A percentile compares a stretch with the other conserved stretches of the same genome.
Evolutionary conservation across 352 stramenopile genomes (phyloP).

Genomic region (Globisporangium rhizosaccharum): DNA sequence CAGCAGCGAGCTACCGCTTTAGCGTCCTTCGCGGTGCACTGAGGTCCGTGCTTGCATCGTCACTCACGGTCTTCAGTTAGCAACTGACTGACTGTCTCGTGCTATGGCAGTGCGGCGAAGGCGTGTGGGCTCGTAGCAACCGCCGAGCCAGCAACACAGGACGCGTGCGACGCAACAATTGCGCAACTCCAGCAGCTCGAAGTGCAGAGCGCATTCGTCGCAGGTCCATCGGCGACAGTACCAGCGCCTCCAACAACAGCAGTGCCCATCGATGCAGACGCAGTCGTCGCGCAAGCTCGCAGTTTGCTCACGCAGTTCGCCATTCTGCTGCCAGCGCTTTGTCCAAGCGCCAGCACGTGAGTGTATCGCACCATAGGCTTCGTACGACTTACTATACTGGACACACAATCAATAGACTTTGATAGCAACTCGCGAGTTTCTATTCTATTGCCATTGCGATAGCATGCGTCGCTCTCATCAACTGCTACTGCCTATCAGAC

Average conservation of each 20-base stretch:
- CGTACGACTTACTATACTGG: neutral
- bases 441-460: neutral
- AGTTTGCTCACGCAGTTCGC: conserved; percentile 6
- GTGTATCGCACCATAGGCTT: neutral
- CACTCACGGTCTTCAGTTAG: neutral
- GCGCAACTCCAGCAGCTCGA: conserved; percentile 5
- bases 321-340: neutral
- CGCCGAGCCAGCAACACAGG: neutral
- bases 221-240: neutral
- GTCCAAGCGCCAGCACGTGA: neutral
- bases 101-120: conserved; percentile 4
- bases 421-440: neutral
- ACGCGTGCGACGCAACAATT: neutral
- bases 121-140: conserved; percentile 3
- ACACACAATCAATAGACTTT: neutral
- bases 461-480: neutral
- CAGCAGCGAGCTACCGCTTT: conserved; percentile 34
- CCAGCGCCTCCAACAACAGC: neutral
- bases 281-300: neutral
- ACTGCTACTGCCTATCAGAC: neutral
- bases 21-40: conserved; percentile 45
- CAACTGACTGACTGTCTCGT: too few species aligned
- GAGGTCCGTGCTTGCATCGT: conserved; percentile 15
- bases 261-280: neutral
- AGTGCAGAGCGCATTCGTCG: conserved; percentile 7